Evolutionary conservation across 75 land plant genomes (phyloP).

Genomic region (Azolla pinnata): DNA sequence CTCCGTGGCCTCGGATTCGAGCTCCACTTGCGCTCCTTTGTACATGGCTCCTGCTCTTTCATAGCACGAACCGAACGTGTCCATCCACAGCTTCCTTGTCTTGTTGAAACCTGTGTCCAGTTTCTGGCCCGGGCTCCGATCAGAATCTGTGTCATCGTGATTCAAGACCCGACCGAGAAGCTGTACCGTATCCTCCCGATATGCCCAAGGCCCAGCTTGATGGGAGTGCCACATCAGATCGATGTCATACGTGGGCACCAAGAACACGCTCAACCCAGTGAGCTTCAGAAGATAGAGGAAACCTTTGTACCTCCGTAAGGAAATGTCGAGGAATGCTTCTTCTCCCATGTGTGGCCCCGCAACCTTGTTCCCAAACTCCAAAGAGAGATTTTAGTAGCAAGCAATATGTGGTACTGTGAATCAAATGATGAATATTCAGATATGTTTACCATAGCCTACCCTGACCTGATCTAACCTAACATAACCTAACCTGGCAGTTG

Average conservation of each 20-base stretch:
- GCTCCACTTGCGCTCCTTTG: slow-evolving; percentile 25
- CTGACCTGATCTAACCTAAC: too few species aligned
- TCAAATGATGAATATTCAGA: too few species aligned
- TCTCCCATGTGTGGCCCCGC: slow-evolving; percentile 43
- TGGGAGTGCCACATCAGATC: slow-evolving; percentile 94
- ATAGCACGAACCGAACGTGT: slow-evolving; percentile 53
- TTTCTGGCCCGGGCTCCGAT: slow-evolving; percentile 64
- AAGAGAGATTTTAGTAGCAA: too few species aligned
- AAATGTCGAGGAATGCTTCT: slow-evolving; percentile 47
- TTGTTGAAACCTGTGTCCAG: slow-evolving; percentile 58
- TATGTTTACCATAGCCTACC: too few species aligned
- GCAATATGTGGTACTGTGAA: too few species aligned
- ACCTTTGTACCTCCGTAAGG: slow-evolving; percentile 75
- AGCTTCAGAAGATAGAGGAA: slow-evolving; percentile 66
- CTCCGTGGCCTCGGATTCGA: background rate
- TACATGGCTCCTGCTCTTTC: slow-evolving; percentile 76
- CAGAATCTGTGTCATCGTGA: slow-evolving; percentile 82
- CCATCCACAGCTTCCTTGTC: slow-evolving; percentile 56
- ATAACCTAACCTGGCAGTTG: too few species aligned
- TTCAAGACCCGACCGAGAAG: slow-evolving; percentile 57
- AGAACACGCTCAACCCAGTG: slow-evolving; percentile 37
- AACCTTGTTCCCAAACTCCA: too few species aligned
- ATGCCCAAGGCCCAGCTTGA: slow-evolving; percentile 58
- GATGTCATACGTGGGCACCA: slow-evolving; percentile 90
- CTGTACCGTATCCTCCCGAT: slow-evolving; percentile 39